Base-by-base conservation (phyloP, 768 basidiomycete species). In the Pleurotus citrinopileatus region DNA sequence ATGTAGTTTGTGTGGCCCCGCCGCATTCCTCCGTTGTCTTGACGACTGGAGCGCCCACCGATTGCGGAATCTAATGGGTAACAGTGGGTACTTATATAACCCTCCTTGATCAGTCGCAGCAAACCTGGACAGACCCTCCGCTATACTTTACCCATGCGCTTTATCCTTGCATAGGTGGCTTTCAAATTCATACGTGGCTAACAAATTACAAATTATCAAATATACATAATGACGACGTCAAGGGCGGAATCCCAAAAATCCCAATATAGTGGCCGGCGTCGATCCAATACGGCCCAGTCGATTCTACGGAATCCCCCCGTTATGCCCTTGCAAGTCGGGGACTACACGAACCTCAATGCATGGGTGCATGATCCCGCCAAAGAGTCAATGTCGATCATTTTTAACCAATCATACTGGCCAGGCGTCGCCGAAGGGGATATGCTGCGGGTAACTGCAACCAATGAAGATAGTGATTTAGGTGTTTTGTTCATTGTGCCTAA, bases 361-460 rank as follows among this genome's bases (percentile, higher is more conserved):
- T 91, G 90, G 89, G 87, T 91, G 3, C 85, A 89, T 62, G 86
- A 89, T 54, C 56, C 75, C 29, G 15, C 27, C 48, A 86, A 83
- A 61, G 82, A 86, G 50, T 77, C 80, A 0, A 65, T 75, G 6
- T 68, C 69, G 15, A 83, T 90, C 52, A 72, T 83, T 15, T 77
- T 94, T 65, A 91, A 92, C 59, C 86, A 85, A 40, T 72, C 81
- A 9, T 82, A 76, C 65, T 91, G 88, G 86, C 87, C 88, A 4
- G 91, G 91, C 2, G 86, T 91, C 27, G 72, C 75, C 42, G 86
- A 88, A 59, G 91, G 89, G 6, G 91, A 93, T 61, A 70, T 90
- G 63, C 62, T 93, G 37, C 76, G 80, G 52, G 79, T 91, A 10
- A 65, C 70, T 20, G 57, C 54, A 12, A 68, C 62, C 51, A 69